A percentile compares a stretch with the other conserved stretches of the same genome.
Evolutionary conservation across 2,329 filamentous ascomycete species (phyloP).

Genomic region (Cladobotryum protrusum): DNA sequence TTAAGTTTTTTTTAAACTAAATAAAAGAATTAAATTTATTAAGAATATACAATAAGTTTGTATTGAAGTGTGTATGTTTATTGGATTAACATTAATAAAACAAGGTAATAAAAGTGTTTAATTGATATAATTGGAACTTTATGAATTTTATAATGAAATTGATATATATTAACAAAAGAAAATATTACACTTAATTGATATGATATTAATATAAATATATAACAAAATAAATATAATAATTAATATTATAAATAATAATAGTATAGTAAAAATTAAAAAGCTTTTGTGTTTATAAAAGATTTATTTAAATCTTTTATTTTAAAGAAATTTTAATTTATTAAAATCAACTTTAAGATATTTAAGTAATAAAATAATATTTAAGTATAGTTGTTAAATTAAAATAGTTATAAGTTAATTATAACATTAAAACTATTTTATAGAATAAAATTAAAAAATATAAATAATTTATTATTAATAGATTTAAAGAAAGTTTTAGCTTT

Average conservation of each 20-base stretch:
- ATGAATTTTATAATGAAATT: not conserved
- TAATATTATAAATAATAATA: not conserved
- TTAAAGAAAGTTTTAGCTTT: not conserved
- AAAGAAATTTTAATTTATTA: not conserved
- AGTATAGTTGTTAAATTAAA: not conserved
- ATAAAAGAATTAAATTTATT: not conserved
- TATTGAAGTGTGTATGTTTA: no score
- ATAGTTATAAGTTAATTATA: not conserved
- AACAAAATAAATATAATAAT: not conserved
- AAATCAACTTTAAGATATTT: not conserved
- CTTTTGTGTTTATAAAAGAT: not conserved
- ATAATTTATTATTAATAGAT: not conserved
- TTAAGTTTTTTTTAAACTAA: not conserved
- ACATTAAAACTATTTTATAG: not conserved
- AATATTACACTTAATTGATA: not conserved
- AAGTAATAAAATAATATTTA: not conserved
- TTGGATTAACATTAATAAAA: no score
- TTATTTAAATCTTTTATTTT: no score
- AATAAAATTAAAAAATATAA: not conserved
- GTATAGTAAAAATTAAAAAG: not conserved
- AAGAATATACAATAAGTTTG: not conserved
- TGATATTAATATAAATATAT: not conserved
- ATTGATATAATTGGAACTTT: not conserved
- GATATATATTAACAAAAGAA: not conserved
- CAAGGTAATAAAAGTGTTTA: not conserved